Evolutionary conservation across 1,284 basidiomycete genomes (phyloP), one percentile per base, ranked within the genome.

Genomic region (Ganoderma leucocontextum): DNA sequence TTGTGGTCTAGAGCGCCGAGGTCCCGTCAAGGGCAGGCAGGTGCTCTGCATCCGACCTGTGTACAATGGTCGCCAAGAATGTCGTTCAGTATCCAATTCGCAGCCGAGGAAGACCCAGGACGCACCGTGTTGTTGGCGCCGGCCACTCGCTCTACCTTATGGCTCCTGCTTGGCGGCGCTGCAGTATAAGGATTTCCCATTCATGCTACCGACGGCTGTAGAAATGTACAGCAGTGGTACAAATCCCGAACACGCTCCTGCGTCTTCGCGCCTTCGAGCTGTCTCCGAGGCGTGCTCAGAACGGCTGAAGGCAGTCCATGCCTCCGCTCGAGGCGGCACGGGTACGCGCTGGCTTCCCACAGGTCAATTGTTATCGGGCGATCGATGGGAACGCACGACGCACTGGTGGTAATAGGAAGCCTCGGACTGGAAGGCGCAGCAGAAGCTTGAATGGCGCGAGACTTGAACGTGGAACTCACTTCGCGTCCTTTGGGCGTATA

Each of bases 361-460:
- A 72, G 64, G 17, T 57, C 61, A 66, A 62, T 61, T 62, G 70
- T 69, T 67, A 72, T 69, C 70, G 64, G 57, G 47, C 66, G 68
- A 72, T 72, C 70, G 70, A 72, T 72, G 70, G 70, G 70, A 72
- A 69, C 38, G 59, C 35, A 49, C 62, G 52, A 52, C 63, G 61
- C 62, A 57, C 65, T 67, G 65, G 64, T 49, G 68, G 70, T 63
- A 72, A 67, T 72, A 66, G 68, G 70, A 72, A 67, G 70, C 68
- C 70, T 66, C 70, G 68, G 70, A 68, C 66, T 67, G 68, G 70
- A 66, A 64, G 68, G 53, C 63, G 47, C 62, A 49, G 64, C 47
- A 64, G 68, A 60, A 72, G 68, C 22, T 47, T 62, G 62, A 55
- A 72, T 72, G 68, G 70, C 70, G 70, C 70, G 68, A 72, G 36